Conservation (phyloP, 2,329 filamentous ascomycete genomes). For the Stromatinia cepivora region DNA sequence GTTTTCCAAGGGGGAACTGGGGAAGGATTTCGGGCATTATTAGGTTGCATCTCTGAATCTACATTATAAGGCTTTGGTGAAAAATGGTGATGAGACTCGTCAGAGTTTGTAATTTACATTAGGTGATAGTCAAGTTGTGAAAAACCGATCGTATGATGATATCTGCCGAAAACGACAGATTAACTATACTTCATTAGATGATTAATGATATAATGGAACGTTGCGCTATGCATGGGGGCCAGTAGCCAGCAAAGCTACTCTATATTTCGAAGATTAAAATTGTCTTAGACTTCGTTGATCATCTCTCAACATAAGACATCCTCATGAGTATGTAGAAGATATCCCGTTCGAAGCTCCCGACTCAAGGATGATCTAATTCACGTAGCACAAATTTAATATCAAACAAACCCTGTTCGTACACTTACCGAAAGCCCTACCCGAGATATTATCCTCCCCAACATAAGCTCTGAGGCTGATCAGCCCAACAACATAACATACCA, state of each 20-base stretch:
- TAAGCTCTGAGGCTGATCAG: constrained; percentile 17
- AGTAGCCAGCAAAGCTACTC: not conserved
- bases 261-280: not conserved
- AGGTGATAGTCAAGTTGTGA: not conserved
- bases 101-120: not conserved
- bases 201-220: constrained; percentile 2
- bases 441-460: not conserved
- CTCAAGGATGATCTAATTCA: constrained; percentile 3
- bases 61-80: not conserved
- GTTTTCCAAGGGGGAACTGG: constrained; percentile 16
- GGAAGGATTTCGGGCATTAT: constrained; percentile 15
- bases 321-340: constrained; percentile 2
- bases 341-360: not conserved
- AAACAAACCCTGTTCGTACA: constrained; percentile 7
- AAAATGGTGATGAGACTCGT: constrained; percentile 1
- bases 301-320: not conserved
- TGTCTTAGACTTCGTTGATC: not conserved
- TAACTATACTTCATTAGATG: not conserved
- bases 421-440: constrained; percentile 23
- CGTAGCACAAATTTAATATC: not conserved
- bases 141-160: not conserved
- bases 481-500: not conserved
- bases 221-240: not conserved
- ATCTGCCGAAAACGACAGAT: not conserved
- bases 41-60: constrained; percentile 13